Evolutionary conservation across 2,329 filamentous ascomycete genomes (phyloP), one percentile per base, ranked within the genome.

Genomic region (Lachnellula suecica): DNA sequence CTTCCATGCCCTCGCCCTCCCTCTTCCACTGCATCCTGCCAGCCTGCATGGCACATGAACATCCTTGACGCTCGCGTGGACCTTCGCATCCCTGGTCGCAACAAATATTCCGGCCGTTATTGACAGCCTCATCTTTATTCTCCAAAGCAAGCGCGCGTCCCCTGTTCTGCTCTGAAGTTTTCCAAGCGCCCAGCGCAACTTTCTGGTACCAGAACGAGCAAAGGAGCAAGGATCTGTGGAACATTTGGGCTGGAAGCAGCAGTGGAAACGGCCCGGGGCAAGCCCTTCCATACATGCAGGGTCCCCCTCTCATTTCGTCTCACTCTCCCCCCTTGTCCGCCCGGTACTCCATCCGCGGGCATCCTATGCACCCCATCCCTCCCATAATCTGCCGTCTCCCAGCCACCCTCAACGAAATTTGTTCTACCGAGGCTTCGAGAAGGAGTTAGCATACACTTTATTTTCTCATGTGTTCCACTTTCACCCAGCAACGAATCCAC

Each of bases 61-160:
- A 19, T 44, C 46, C 49, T 34, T 42, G 31, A 43, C n/a, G 41
- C 49, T 56, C 54, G 54, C 54, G 54, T 56, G 54, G 54, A 56
- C 51, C 34, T 17, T 37, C n/a, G 34, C 34, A 38, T 29, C 17
- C 29, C 8, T 38, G 3, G 29, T 23, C 17, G 15, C 23, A 44
- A 22, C 40, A 10, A 22, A 17, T 17, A 27, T n/a, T 38, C 34
- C 48, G 19, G 29, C 20, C 40, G 31, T 34, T 20, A n/a, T n/a
- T n/a, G n/a, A n/a, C n/a, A n/a, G n/a, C n/a, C n/a, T n/a, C n/a
- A n/a, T n/a, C n/a, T n/a, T n/a, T n/a, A n/a, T n/a, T 9, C 37
- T 44, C 31, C 15, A 25, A 43, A 27, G 11, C 42, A 24, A 20
- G 35, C 20, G 38, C 24, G 38, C 25, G 23, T 13, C 41, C 24